Evolutionary conservation across 2,329 filamentous ascomycete species (phyloP).

Genomic region (Curvularia sp.): DNA sequence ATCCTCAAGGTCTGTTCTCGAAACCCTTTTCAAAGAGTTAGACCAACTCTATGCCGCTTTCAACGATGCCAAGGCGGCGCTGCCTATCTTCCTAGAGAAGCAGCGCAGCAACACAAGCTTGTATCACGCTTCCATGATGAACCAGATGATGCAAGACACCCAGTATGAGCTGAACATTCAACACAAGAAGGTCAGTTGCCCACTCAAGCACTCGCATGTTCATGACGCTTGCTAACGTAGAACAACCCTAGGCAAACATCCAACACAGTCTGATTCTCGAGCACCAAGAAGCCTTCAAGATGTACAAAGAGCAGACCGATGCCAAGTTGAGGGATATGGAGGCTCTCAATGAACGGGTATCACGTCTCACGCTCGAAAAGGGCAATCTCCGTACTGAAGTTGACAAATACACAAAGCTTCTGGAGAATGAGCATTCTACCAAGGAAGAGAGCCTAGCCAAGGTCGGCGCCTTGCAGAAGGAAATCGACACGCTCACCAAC

Average conservation of each 20-base stretch:
- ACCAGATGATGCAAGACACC: slow-evolving; percentile 31
- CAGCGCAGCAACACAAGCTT: slow-evolving; percentile 40
- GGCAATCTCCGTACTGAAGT: slow-evolving; percentile 38
- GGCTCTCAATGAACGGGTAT: slow-evolving; percentile 32
- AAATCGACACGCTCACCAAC: slow-evolving; percentile 22
- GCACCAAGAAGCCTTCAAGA: slow-evolving; percentile 37
- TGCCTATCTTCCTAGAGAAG: slow-evolving; percentile 37
- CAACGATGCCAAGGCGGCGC: slow-evolving; percentile 26
- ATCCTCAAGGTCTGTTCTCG: slow-evolving; percentile 22
- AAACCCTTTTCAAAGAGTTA: slow-evolving; percentile 38
- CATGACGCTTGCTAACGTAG: neutral
- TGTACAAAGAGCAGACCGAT: slow-evolving; percentile 29
- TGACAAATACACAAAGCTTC: slow-evolving; percentile 24
- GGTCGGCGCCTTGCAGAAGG: slow-evolving; percentile 22
- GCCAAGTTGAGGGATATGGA: slow-evolving; percentile 32
- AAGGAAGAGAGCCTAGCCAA: slow-evolving; percentile 19
- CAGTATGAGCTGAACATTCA: slow-evolving; percentile 37
- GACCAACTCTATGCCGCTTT: slow-evolving; percentile 32
- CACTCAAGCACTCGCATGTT: neutral
- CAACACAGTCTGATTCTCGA: slow-evolving; percentile 39
- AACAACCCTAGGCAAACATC: slow-evolving; percentile 20
- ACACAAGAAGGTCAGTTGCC: slow-evolving; percentile 31
- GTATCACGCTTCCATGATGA: slow-evolving; percentile 32
- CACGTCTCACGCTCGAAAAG: slow-evolving; percentile 40
- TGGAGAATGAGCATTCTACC: slow-evolving; percentile 19